These are phyloP conservation scores for Termitomyces sp. DNA, from an alignment of 768 basidiomycete species.

Conservation along the genomic window DNA sequence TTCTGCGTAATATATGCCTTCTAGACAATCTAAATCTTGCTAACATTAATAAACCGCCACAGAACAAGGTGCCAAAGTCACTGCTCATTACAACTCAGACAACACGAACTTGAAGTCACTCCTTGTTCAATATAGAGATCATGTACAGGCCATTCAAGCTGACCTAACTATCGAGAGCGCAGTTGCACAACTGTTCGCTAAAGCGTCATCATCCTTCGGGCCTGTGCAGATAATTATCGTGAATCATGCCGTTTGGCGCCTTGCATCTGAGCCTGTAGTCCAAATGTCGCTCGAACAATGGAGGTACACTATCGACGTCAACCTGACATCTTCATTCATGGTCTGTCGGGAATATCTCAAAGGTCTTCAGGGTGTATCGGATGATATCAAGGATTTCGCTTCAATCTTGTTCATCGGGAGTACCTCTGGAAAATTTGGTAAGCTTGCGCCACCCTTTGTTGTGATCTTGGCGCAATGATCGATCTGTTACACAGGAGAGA, in stretches of 20 bases:
- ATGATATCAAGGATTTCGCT: slow-evolving; percentile 49
- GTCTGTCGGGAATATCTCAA: slow-evolving; percentile 60
- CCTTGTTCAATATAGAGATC: slow-evolving; percentile 29
- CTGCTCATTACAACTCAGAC: slow-evolving; percentile 68
- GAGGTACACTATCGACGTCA: slow-evolving; percentile 57
- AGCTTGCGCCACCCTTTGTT: neutral
- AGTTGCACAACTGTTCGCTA: slow-evolving; percentile 47
- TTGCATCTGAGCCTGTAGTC: slow-evolving; percentile 44
- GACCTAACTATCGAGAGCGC: slow-evolving; percentile 57
- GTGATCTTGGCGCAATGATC: neutral
- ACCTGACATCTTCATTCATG: slow-evolving; percentile 67
- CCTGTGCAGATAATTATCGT: slow-evolving; percentile 56
- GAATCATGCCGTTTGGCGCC: slow-evolving; percentile 57
- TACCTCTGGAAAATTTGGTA: slow-evolving; percentile 68
- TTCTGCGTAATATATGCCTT: slow-evolving; percentile 42
- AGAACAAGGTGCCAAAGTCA: slow-evolving; percentile 72
- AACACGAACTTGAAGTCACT: slow-evolving; percentile 38
- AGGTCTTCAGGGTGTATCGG: slow-evolving; percentile 34
- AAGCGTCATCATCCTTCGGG: slow-evolving; percentile 35
- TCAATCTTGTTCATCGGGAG: slow-evolving; percentile 67
- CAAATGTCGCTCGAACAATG: slow-evolving; percentile 62
- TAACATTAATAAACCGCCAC: slow-evolving; percentile 4
- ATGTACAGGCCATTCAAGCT: slow-evolving; percentile 43
- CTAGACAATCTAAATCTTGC: neutral
- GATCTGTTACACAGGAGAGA: slow-evolving; percentile 36